phyloP scores from a whole-genome alignment of 208 protist genomes.

The Tritrichomonas musculus region DNA sequence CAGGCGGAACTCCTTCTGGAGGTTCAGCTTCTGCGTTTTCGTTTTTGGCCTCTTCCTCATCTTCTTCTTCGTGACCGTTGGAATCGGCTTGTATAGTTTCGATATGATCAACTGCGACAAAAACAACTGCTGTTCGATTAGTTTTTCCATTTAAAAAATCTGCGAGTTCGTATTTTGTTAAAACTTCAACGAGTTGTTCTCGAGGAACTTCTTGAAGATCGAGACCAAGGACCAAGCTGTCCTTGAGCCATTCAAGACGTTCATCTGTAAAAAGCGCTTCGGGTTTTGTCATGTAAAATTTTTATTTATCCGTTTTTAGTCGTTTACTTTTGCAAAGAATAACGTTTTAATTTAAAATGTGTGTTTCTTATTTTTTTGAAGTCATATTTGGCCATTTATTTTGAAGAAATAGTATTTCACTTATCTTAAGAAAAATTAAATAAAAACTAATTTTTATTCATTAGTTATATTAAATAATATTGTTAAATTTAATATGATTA shows the following conservation, averaged over 20 bases:
- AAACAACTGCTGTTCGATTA: slow-evolving; percentile 1
- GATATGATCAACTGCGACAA: neutral
- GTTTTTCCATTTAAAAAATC: slow-evolving; percentile 23
- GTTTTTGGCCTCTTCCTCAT: neutral
- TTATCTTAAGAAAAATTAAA: no score
- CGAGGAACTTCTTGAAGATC: neutral
- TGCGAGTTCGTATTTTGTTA: slow-evolving; percentile 33
- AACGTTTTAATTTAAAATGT: no score
- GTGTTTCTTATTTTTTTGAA: no score
- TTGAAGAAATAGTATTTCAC: no score
- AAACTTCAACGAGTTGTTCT: slow-evolving; percentile 28
- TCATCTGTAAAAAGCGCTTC: slow-evolving; percentile 30
- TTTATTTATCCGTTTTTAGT: no score
- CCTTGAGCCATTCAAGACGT: slow-evolving; percentile 25
- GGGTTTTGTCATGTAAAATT: slow-evolving; percentile 12
- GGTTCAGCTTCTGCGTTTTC: no score
- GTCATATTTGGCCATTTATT: no score
- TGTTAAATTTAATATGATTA: no score
- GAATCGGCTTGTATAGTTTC: neutral
- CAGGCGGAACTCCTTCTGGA: no score
- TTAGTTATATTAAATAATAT: no score
- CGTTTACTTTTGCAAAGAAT: no score
- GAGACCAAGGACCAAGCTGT: neutral
- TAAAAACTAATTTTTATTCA: no score
- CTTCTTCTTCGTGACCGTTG: neutral